Percentiles rank a stretch among this genome's conserved stretches.
phyloP scores from a whole-genome alignment of 305 asterid species.

The Solanum chacoense region DNA sequence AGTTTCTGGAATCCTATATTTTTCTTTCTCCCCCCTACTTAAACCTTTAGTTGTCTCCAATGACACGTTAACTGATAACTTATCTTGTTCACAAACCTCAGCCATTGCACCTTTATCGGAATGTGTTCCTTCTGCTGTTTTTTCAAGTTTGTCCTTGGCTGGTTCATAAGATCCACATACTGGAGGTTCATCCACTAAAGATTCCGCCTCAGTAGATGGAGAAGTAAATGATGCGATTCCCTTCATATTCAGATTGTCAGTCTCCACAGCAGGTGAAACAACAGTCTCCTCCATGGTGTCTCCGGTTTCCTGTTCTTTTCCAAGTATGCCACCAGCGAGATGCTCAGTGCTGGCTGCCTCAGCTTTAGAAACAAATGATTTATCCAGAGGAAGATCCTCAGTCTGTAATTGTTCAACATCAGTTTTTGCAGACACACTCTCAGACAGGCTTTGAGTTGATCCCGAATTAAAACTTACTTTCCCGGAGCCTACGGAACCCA shows the following conservation, averaged over 20 bases:
- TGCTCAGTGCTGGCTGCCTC: not conserved
- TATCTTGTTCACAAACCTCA: conserved; percentile 13
- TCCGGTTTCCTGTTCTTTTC: conserved; percentile 7
- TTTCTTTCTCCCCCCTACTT: conserved; percentile 1
- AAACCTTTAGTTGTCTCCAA: not conserved
- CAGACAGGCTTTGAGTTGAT: conserved; percentile 9
- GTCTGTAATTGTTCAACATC: conserved; percentile 8
- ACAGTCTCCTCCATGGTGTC: conserved; percentile 3
- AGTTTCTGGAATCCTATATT: not conserved
- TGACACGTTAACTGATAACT: not conserved
- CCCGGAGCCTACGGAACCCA: conserved; percentile 3
- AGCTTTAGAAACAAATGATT: conserved; percentile 13
- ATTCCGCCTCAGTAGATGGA: conserved; percentile 1
- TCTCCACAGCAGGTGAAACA: conserved; percentile 6
- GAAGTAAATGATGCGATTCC: not conserved
- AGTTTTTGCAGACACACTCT: conserved; percentile 4
- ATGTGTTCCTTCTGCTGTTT: not conserved
- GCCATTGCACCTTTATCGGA: conserved; percentile 7
- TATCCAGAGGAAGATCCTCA: conserved; percentile 7
- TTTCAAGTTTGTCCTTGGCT: not conserved
- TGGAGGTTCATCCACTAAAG: conserved; percentile 1
- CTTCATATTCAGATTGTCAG: conserved; percentile 5
- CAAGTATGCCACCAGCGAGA: conserved; percentile 6
- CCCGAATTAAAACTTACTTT: conserved; percentile 5
- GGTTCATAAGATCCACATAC: not conserved